These are phyloP conservation scores for Solanum paucissectum DNA, from an alignment of 257 asterid species.

Conservation along the genomic window DNA sequence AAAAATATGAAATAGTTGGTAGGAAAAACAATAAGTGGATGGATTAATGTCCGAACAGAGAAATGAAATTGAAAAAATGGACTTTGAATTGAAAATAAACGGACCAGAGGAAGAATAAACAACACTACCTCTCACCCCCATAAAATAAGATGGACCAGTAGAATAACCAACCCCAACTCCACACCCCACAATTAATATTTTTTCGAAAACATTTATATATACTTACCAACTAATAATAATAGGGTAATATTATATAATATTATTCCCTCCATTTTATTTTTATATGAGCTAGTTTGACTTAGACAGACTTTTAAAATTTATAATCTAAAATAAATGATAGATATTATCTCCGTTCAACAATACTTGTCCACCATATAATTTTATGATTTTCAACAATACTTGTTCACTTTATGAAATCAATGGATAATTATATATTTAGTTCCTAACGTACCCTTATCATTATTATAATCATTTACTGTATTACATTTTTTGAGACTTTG, in stretches of 20 bases:
- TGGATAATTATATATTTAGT: too few species aligned
- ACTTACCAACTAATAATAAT: background rate
- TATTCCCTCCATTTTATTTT: background rate
- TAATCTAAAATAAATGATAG: background rate
- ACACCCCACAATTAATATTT: background rate
- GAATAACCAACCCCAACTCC: background rate
- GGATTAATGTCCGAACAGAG: background rate
- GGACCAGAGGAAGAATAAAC: background rate
- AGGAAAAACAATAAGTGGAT: background rate
- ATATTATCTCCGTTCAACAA: too few species aligned
- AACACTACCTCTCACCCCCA: background rate
- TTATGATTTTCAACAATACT: too few species aligned
- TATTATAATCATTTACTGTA: too few species aligned
- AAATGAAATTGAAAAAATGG: conserved; percentile 1
- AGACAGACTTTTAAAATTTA: too few species aligned
- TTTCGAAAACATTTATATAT: too few species aligned
- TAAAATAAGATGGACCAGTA: background rate
- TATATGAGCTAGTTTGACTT: background rate
- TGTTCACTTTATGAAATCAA: too few species aligned
- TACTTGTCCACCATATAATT: too few species aligned
- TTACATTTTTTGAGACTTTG: too few species aligned
- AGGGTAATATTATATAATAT: too few species aligned
- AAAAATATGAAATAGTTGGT: background rate
- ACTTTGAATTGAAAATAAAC: background rate
- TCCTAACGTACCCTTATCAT: too few species aligned